Base-by-base conservation (phyloP, 192 early-diverging fungal species). In the Diversispora epigaea region DNA sequence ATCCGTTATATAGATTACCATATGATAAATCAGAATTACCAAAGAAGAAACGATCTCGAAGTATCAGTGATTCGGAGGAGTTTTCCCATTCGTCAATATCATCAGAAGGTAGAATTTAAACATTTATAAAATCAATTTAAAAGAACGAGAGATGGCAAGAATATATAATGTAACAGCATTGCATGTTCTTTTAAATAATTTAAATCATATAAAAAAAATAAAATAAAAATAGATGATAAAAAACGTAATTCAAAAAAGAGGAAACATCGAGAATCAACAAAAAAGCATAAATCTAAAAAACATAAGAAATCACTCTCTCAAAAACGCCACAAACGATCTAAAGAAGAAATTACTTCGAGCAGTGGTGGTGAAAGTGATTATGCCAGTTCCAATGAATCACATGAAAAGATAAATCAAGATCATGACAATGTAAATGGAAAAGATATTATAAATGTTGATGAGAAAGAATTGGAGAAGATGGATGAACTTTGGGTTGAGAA, bases 401-500 rank as follows among this genome's bases (percentile, higher is more conserved):
- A 32, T 32, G 40, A 44, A 4, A 45, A 7, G 7, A 41, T 1
- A 32, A 39, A 25, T 9, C 50, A 54, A 70, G 46, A 50, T 54
- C 22, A 17, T 70, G 14, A 25, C 9, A 45, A 8, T n/a, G 17
- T 9, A 12, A 21, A 49, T 70, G 47, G 19, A 46, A 8, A 32
- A 32, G 25, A 32, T 32, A 32, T 54, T 9, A 70, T 55, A 54
- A 49, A 70, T 54, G 25, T 70, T 39, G 68, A 70, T 17, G 68
- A 70, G 54, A 55, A 70, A 39, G 68, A 70, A 6, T 32, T 70
- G 22, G 50, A 49, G 19, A 15, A 65, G 14, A 44, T 65, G 3
- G 71, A 84, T 22, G 84, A 87, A 62, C 77, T 86, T 69, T 89
- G 88, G 88, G 85, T 88, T 50, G 88, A 89, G 60, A 89, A 89